Base-by-base conservation (phyloP, 495 filamentous ascomycete genomes). In the Symbiotaphrina buchneri region DNA sequence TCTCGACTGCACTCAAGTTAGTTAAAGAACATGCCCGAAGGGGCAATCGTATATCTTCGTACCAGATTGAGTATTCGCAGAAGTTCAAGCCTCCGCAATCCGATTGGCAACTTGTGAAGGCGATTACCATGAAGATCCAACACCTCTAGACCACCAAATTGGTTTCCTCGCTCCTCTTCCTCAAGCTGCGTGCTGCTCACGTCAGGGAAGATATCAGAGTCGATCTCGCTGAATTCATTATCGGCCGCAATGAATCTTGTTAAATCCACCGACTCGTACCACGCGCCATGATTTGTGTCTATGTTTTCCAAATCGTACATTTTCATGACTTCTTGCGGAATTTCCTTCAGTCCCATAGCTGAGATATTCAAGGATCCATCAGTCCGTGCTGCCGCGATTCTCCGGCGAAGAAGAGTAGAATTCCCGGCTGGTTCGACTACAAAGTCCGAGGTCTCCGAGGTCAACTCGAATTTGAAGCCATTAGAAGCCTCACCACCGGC, bases 181-280 rank as follows among this genome's bases (percentile, higher is more conserved):
- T 63, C 56, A 20, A 19, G 16, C 3, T 5, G 23, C 5, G 7
- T 20, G n/a, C 13, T 21, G 10, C 60, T 49, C 16, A 63, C 52
- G 38, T 90, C 79, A 0, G 83, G 83, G 45, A 92, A 90, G 8
- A 81, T 53, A 1, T 57, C 47, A 26, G 85, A 77, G 11, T 63
- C 54, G 18, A 99, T 59, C 21, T 59, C 53, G 41, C 74, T 65
- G 33, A 99, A 45, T 44, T 94, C 82, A 45, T 99, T 95, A 45
- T 94, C 84, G 8, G 87, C 84, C 20, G 77, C 83, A 39, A 84
- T 68, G 29, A 99, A 67, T 33, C 75, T 71, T 6, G 73, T 71
- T n/a, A 99, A 55, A 46, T 95, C 90, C 10, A 99, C 83, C 32
- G 74, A 74, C 51, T 95, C 85, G 18, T 82, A 84, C 87, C 87